Percentiles rank a stretch among this genome's conserved stretches.
These are phyloP conservation scores for Verbena officinalis DNA, from an alignment of 257 asterid genomes.

Conservation along the genomic window DNA sequence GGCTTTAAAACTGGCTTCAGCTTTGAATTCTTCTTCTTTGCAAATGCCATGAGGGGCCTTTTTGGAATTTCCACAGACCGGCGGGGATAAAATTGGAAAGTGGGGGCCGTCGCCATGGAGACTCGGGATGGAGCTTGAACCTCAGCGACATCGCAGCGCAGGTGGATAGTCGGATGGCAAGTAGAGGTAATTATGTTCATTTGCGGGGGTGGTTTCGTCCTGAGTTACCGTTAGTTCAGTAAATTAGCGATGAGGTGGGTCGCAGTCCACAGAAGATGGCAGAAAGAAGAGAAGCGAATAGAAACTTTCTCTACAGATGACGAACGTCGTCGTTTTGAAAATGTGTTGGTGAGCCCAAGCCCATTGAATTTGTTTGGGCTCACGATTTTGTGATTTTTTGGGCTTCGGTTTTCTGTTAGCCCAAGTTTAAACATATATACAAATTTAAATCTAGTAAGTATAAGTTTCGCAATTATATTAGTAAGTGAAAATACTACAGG, in stretches of 20 bases:
- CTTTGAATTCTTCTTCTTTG: constrained; percentile 45
- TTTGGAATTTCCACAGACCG: constrained; percentile 22
- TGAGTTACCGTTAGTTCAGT: constrained; percentile 28
- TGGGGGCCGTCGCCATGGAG: constrained; percentile 19
- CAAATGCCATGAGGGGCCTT: constrained; percentile 34
- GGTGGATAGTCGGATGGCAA: constrained; percentile 22
- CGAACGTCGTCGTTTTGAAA: too few relatives aligned
- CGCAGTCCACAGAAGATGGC: background rate
- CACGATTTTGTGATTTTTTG: too few relatives aligned
- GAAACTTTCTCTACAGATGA: background rate
- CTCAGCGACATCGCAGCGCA: constrained; percentile 1
- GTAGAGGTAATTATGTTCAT: constrained; percentile 38
- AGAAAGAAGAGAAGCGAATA: background rate
- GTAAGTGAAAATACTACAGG: too few relatives aligned
- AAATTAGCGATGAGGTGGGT: constrained; percentile 14
- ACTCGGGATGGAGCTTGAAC: constrained; percentile 28
- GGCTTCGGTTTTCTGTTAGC: too few relatives aligned
- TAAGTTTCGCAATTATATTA: too few relatives aligned
- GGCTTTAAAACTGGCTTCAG: constrained; percentile 51
- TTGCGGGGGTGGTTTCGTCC: constrained; percentile 1
- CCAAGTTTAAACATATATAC: too few relatives aligned
- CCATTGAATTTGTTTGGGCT: too few relatives aligned
- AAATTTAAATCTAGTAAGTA: too few relatives aligned
- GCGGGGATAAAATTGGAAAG: constrained; percentile 36
- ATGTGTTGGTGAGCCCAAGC: too few relatives aligned